phyloP scores from a whole-genome alignment of 2,329 filamentous ascomycete species.

The Ophiognomonia clavigignenti-juglandacearum region DNA sequence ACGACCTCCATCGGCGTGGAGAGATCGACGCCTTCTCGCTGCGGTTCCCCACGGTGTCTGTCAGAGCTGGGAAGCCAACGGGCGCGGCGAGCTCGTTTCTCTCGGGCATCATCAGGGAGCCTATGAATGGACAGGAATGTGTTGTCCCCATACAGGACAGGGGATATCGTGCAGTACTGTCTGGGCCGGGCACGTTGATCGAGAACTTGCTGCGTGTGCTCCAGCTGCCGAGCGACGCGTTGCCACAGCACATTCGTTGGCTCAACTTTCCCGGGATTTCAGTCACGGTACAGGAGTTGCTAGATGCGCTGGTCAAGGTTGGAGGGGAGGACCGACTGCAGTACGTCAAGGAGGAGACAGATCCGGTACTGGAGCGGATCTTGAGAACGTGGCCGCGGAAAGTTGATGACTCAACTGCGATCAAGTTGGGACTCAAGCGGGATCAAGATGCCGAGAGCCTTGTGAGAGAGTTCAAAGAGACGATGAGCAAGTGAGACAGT shows the following conservation, averaged over 20 bases:
- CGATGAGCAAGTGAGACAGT: constrained; percentile 1
- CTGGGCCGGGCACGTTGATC: constrained; percentile 40
- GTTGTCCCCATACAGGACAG: constrained; percentile 22
- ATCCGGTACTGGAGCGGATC: constrained; percentile 42
- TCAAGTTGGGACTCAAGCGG: constrained; percentile 6
- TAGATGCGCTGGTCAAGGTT: constrained; percentile 44
- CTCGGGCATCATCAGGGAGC: constrained; percentile 58
- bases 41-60: constrained; percentile 43
- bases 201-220: constrained; percentile 40
- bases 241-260: constrained; percentile 24
- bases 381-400: constrained; percentile 50
- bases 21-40: constrained; percentile 47
- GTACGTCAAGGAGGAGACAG: constrained; percentile 42
- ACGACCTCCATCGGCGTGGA: constrained; percentile 45
- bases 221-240: constrained; percentile 31
- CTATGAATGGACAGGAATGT: constrained; percentile 28
- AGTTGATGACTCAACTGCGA: constrained; percentile 37
- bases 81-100: constrained; percentile 57
- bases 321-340: constrained; percentile 39
- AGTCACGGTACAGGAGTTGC: constrained; percentile 47
- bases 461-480: constrained; percentile 13
- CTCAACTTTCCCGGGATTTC: constrained; percentile 49
- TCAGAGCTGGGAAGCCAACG: constrained; percentile 55
- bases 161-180: constrained; percentile 38
- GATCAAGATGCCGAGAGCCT: constrained; percentile 13